These are phyloP conservation scores for Xylariales sp. DNA, from an alignment of 2,329 filamentous ascomycete species.

Conservation along the genomic window DNA sequence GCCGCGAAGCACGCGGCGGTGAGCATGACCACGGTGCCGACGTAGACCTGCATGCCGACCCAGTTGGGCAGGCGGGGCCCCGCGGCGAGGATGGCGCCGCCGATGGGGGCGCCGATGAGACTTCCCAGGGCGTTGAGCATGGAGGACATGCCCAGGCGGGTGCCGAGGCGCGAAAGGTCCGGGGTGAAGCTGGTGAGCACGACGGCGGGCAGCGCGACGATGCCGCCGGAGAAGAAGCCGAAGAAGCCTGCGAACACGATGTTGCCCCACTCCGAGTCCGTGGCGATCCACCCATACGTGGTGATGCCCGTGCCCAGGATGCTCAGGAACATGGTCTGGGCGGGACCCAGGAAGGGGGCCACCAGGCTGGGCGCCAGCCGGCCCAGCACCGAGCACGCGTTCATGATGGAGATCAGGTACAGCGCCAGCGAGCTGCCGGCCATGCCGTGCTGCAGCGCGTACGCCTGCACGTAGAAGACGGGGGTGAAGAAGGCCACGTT, in stretches of 20 bases:
- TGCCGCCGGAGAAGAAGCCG: slow-evolving; percentile 40
- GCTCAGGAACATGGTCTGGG: slow-evolving; percentile 33
- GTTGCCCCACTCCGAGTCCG: slow-evolving; percentile 28
- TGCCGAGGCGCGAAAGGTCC: slow-evolving; percentile 25
- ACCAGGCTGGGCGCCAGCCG: slow-evolving; percentile 42
- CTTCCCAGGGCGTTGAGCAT: slow-evolving; percentile 37
- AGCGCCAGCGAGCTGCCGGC: slow-evolving; percentile 27
- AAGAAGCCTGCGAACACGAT: slow-evolving; percentile 39
- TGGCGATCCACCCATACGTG: slow-evolving; percentile 35
- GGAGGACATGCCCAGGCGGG: slow-evolving; percentile 38
- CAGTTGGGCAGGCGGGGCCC: slow-evolving; percentile 18
- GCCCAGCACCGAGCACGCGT: slow-evolving; percentile 44
- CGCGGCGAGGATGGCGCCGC: slow-evolving; percentile 43
- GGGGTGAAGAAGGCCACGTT: slow-evolving; percentile 33
- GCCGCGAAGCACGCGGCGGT: slow-evolving; percentile 12
- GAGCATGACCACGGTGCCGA: slow-evolving; percentile 19
- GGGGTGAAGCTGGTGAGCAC: slow-evolving; percentile 20
- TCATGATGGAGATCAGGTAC: slow-evolving; percentile 47
- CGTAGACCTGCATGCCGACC: slow-evolving; percentile 24
- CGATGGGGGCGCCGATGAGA: slow-evolving; percentile 46
- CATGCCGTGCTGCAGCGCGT: slow-evolving; percentile 30
- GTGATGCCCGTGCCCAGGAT: slow-evolving; percentile 27
- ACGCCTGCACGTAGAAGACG: slow-evolving; percentile 41
- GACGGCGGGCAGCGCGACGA: slow-evolving; percentile 37
- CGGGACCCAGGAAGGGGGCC: slow-evolving; percentile 33